phyloP scores from a whole-genome alignment of 805 yeast species.

The Cyberlindnera misumaiensis region DNA sequence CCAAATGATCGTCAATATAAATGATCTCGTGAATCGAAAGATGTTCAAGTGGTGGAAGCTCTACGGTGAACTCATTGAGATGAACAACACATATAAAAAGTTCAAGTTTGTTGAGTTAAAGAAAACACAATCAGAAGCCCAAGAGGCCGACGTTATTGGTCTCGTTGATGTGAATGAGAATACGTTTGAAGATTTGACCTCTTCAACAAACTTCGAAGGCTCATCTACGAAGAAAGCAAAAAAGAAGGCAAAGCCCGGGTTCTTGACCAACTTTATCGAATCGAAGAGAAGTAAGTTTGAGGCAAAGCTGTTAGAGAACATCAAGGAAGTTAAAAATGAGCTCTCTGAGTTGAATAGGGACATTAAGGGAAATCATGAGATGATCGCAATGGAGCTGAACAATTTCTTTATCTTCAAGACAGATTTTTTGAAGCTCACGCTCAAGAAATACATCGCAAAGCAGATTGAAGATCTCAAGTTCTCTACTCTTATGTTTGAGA shows the following conservation, averaged over 20 bases:
- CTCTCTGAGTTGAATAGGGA: slow-evolving; percentile 38
- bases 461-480: slow-evolving; percentile 25
- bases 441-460: slow-evolving; percentile 28
- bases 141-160: slow-evolving; percentile 13
- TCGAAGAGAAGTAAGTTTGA: slow-evolving; percentile 44
- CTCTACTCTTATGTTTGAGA: slow-evolving; percentile 11
- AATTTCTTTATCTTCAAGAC: slow-evolving; percentile 48
- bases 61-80: slow-evolving; percentile 33
- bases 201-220: slow-evolving; percentile 15
- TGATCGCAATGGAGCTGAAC: slow-evolving; percentile 55
- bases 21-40: slow-evolving; percentile 27
- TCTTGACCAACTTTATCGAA: slow-evolving; percentile 37
- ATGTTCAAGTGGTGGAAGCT: slow-evolving; percentile 39
- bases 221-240: slow-evolving; percentile 1
- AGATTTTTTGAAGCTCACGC: slow-evolving; percentile 30
- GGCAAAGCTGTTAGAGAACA: slow-evolving; percentile 32
- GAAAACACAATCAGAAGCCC: slow-evolving; percentile 3
- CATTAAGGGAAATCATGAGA: slow-evolving; percentile 51
- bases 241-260: slow-evolving; percentile 22
- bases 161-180: slow-evolving; percentile 22
- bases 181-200: slow-evolving; percentile 17
- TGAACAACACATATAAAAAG: slow-evolving; percentile 28
- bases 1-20: slow-evolving; percentile 26
- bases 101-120: slow-evolving; percentile 18
- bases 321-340: slow-evolving; percentile 34